These are phyloP conservation scores for Mycena venus DNA, from an alignment of 768 basidiomycete species.

Conservation along the genomic window DNA sequence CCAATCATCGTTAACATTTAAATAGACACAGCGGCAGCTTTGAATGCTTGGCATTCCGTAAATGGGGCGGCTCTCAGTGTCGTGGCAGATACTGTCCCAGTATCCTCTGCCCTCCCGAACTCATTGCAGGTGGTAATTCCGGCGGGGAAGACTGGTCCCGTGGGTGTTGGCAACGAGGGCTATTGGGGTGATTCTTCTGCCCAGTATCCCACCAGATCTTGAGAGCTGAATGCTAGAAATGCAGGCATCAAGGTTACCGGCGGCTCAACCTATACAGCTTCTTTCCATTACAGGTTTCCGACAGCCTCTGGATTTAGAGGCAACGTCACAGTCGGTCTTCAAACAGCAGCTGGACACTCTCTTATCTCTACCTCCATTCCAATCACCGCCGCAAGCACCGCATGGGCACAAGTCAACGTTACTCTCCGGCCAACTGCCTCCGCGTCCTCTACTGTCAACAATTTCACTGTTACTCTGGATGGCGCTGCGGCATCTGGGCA, in stretches of 20 bases:
- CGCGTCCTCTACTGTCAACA: constrained; percentile 58
- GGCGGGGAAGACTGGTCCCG: constrained; percentile 50
- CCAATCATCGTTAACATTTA: background rate
- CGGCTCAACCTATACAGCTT: constrained; percentile 68
- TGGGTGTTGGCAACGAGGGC: constrained; percentile 72
- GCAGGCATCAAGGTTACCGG: constrained; percentile 69
- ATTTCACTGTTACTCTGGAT: constrained; percentile 65
- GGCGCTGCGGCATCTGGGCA: constrained; percentile 50
- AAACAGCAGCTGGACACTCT: constrained; percentile 41
- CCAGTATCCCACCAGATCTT: background rate
- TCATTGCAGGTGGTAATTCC: constrained; percentile 67
- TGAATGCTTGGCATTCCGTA: constrained; percentile 65
- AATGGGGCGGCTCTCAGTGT: constrained; percentile 65
- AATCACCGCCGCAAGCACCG: constrained; percentile 9
- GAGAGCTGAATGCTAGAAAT: background rate
- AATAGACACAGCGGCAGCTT: constrained; percentile 61
- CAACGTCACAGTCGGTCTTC: constrained; percentile 58
- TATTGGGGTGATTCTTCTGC: constrained; percentile 59
- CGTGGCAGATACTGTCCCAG: constrained; percentile 62
- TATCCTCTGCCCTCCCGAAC: constrained; percentile 74
- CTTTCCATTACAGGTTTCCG: constrained; percentile 72
- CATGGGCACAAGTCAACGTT: constrained; percentile 62
- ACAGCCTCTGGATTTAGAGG: constrained; percentile 56
- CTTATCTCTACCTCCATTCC: constrained; percentile 13
- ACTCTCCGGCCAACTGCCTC: constrained; percentile 58